phyloP scores from a whole-genome alignment of 352 stramenopile species.

The Phytopythium boreale region DNA sequence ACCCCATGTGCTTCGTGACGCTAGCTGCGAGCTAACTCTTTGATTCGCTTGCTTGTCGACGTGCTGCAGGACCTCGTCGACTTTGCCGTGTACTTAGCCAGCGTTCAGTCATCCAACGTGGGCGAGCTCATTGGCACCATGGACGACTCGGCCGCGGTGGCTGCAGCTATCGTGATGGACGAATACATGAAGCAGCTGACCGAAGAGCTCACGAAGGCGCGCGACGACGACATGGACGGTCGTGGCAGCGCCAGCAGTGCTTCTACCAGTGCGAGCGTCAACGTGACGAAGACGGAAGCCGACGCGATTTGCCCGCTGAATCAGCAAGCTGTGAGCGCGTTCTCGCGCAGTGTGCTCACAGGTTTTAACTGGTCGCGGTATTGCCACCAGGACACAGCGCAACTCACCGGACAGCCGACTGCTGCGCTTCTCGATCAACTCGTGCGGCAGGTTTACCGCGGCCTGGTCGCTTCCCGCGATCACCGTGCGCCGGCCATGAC shows the following conservation, averaged over 20 bases:
- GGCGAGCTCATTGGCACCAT: slow-evolving; percentile 78
- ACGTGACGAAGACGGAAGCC: background rate
- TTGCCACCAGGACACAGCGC: slow-evolving; percentile 11
- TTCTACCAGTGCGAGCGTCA: background rate
- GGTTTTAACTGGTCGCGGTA: slow-evolving; percentile 57
- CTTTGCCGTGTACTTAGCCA: slow-evolving; percentile 63
- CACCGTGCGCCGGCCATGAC: background rate
- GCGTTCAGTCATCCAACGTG: slow-evolving; percentile 54
- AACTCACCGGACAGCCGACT: background rate
- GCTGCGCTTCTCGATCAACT: background rate
- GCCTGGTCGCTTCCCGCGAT: background rate
- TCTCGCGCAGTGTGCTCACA: slow-evolving; percentile 13
- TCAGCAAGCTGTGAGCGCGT: slow-evolving; percentile 9
- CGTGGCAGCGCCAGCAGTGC: no score
- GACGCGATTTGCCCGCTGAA: background rate
- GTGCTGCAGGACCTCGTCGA: slow-evolving; percentile 57
- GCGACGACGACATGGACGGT: background rate
- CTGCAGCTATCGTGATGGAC: slow-evolving; percentile 67
- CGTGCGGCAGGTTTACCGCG: background rate
- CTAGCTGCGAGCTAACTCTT: background rate
- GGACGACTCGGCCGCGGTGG: slow-evolving; percentile 70
- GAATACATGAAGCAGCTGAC: slow-evolving; percentile 74
- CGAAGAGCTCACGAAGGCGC: slow-evolving; percentile 17
- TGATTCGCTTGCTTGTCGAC: background rate
- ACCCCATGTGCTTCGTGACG: background rate